Evolutionary conservation across 192 early-diverging fungal genomes (phyloP).

Genomic region (Coemansia sp.): DNA sequence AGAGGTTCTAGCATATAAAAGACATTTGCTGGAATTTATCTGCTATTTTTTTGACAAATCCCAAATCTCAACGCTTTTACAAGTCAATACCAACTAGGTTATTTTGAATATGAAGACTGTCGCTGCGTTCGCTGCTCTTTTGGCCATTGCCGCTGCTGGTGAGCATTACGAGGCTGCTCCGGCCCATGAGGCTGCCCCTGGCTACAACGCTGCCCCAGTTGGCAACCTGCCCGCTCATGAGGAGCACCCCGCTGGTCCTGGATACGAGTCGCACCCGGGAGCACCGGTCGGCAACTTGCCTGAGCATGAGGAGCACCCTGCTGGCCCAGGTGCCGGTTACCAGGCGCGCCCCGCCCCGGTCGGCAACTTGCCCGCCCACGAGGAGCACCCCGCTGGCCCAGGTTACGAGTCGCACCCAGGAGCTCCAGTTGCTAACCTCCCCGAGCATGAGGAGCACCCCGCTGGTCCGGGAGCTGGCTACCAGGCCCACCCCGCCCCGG

Average conservation of each 20-base stretch:
- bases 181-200: conserved; percentile 19
- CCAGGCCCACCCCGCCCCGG: conserved; percentile 1
- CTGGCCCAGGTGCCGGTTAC: conserved; percentile 2
- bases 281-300: conserved; percentile 1
- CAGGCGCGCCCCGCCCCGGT: conserved; percentile 2
- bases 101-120: conserved; percentile 29
- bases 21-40: background rate
- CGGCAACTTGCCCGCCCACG: conserved; percentile 6
- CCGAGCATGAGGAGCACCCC: conserved; percentile 17
- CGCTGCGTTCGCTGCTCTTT: conserved; percentile 38
- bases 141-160: conserved; percentile 40
- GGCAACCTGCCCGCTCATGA: conserved; percentile 7
- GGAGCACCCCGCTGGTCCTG: conserved; percentile 16
- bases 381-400: conserved; percentile 7
- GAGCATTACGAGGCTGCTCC: conserved; percentile 39
- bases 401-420: conserved; percentile 2
- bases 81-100: no score
- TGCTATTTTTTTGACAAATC: no score
- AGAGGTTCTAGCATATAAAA: conserved; percentile 5
- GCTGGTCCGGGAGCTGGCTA: background rate
- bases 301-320: conserved; percentile 17
- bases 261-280: conserved; percentile 5
- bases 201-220: conserved; percentile 8
- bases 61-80: no score
- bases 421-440: background rate